Evolutionary conservation across 805 yeast species (phyloP), one percentile per base, ranked within the genome.

Genomic region (Zygotorulaspora chibaensis): DNA sequence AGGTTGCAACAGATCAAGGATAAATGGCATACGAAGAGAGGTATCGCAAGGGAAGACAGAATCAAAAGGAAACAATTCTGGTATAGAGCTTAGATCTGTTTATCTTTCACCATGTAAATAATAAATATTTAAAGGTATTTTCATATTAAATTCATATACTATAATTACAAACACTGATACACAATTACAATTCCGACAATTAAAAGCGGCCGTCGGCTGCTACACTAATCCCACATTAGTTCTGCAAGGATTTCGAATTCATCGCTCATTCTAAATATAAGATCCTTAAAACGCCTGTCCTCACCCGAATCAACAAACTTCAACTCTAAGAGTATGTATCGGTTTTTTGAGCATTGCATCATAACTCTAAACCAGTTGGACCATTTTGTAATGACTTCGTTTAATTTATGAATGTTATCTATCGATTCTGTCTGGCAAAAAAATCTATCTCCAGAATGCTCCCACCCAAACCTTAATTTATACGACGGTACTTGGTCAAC

Each of bases 51-150:
- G 53, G 61, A 62, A 13, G 87, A 83, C 54, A 71, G 83, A 56
- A 61, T 66, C 50, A 80, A 80, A 65, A 73, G 91, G 64, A 76
- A 73, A 48, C 65, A 73, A 51, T 59, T 73, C 56, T 83, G 91
- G 91, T 76, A 82, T 52, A 72, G 83, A 48, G 81, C 65, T 8
- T 63, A 45, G 48, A 29, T 17, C 20, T 34, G 15, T 12, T 30
- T 17, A 15, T 20, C 11, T 13, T 16, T 27, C 16, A 38, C 35
- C 51, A 15, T 48, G 52, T 48, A 48, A 45, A 48, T 48, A 48
- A 23, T 20, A 20, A 20, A 20, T 20, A 20, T 20, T 20, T 5
- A 8, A 10, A 35, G n/a, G 39, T 29, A 36, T 26, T 36, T 27
- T 29, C 25, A 35, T 25, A 27, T 29, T 25, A 35, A 17, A 45